Base-by-base conservation (phyloP, 2,329 filamentous ascomycete species). In the Penicillium sp. region DNA sequence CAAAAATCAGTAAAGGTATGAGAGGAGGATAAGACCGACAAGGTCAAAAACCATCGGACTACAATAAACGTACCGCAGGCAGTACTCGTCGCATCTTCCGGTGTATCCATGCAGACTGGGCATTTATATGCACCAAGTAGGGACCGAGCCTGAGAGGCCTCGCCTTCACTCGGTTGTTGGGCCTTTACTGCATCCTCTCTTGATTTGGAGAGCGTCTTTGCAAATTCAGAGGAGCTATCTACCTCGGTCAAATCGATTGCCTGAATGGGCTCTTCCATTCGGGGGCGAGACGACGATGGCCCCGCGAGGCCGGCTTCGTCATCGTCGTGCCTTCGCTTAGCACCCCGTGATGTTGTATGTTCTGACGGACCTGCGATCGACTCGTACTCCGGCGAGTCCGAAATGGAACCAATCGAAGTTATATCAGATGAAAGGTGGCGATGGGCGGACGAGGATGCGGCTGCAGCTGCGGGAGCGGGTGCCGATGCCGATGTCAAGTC, bases 71-170 rank as follows among this genome's bases (percentile, higher is more conserved):
- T 75, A 85, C 83, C 85, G 64, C 85, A 87, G 19, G 78, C 70
- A 2, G 85, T 87, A 3, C 78, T 81, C 2, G 84, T 86, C 9
- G 84, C 77, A 65, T 87, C 79, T 8, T 79, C 84, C 2, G 81
- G 82, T 3, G 74, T 78, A 60, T 87, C 85, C 81, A 87, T 82
- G 70, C 85, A 87, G 19, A 87, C 83, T 40, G 86, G 84, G 66
- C 85, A 87, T 56, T 75, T 82, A 65, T 81, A 80, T 5, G 70
- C 78, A 19, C 72, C 80, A 60, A 81, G 74, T 31, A 73, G 62
- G 31, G 74, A 75, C 3, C 63, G 70, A 14, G 60, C 66, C 16
- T 67, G 59, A 19, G 14, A 21, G 7, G 5, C 18, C 10, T 29
- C 42, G 29, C 68, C 50, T 47, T 39, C 67, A 9, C 65, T 64